Evolutionary conservation across 2,329 filamentous ascomycete species (phyloP).

Genomic region (Neonectria neomacrospora): DNA sequence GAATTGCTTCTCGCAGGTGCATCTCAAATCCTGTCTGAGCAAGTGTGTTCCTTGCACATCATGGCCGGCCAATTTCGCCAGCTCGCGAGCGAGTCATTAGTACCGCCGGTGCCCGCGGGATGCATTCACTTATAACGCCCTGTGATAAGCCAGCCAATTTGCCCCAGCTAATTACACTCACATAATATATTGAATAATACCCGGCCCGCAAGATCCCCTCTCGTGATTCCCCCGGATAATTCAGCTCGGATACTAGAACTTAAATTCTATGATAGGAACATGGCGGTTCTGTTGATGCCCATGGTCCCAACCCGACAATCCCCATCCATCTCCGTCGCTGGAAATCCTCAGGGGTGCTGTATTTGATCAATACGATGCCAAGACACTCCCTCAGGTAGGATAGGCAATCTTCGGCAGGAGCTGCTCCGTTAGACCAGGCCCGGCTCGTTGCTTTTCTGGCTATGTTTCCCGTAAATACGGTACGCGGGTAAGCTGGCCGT

Average conservation of each 20-base stretch:
- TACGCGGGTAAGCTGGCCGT: not conserved
- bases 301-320: constrained; percentile 6
- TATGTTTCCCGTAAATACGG: constrained; percentile 13
- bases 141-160: constrained; percentile 39
- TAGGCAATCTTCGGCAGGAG: constrained; percentile 19
- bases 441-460: constrained; percentile 4
- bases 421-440: constrained; percentile 1
- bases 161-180: constrained; percentile 37
- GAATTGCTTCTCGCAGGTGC: constrained; percentile 28
- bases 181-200: constrained; percentile 30
- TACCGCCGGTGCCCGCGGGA: constrained; percentile 22
- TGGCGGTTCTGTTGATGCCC: constrained; percentile 1
- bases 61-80: constrained; percentile 35
- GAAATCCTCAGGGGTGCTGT: constrained; percentile 14
- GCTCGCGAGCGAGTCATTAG: not conserved
- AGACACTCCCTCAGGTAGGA: constrained; percentile 4
- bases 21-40: constrained; percentile 7
- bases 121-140: constrained; percentile 32
- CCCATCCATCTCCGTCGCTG: constrained; percentile 3
- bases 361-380: constrained; percentile 22
- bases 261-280: constrained; percentile 23
- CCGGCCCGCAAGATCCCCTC: constrained; percentile 31
- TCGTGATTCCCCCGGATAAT: constrained; percentile 30
- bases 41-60: constrained; percentile 28
- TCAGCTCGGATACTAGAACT: constrained; percentile 11